Base-by-base conservation (phyloP, 768 basidiomycete genomes). In the Tremella fuciformis region DNA sequence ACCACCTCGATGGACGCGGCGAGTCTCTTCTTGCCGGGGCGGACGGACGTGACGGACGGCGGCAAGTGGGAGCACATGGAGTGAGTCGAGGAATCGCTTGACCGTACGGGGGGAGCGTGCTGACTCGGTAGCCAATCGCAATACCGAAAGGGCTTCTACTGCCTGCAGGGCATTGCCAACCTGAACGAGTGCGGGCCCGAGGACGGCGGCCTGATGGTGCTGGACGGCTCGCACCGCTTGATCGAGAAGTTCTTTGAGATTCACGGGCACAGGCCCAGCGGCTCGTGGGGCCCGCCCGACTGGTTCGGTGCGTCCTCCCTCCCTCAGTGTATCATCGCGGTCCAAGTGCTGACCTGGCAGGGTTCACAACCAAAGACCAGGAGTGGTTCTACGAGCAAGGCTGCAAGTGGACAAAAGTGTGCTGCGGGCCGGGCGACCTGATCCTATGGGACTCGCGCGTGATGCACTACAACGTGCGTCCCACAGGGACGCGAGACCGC, bases 131-230 rank as follows among this genome's bases (percentile, higher is more conserved):
- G 29, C 29, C 29, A 34, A 34, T 34, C 29, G 29, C 29, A 34
- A 34, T 34, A 34, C 29, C 29, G 29, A 34, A 34, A 34, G 11
- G 29, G 29, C 29, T 34, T 34, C 29, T 34, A 34, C 11, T 34
- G 29, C 29, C 29, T 34, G 29, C 29, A 34, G 29, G 29, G 29
- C 29, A 34, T 34, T 11, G 29, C 29, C 29, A 34, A 34, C 29
- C 29, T 34, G 29, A 34, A 34, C 29, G 29, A 34, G 29, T 77
- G 77, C 62, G 78, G 78, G 2, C 72, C 73, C 1, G 59, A 76
- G 46, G 78, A 79, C 47, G 78, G 78, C 37, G 78, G 78, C 8
- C 65, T 79, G 1, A 70, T 76, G 65, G 73, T 79, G 42, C 73
- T 79, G 57, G 56, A 64, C 21, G 76, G 76, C 16, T 70, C 70